A percentile compares a stretch with the other conserved stretches of the same genome.
Conservation (phyloP, 1,284 basidiomycete genomes). For the Rhodotorula sp. region DNA sequence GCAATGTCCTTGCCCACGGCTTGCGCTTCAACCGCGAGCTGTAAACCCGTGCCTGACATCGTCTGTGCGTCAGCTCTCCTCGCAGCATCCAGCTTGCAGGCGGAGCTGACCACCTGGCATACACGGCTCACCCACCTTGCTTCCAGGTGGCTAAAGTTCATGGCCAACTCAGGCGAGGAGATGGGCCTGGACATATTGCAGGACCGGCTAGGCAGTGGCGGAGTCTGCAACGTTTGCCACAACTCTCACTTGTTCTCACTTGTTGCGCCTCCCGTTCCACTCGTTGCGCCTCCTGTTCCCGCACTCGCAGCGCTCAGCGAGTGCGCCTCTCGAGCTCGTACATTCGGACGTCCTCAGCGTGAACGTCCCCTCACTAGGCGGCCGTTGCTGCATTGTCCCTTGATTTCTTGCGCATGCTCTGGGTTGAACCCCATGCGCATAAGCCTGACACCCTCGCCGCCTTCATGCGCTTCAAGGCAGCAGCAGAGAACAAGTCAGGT, state of each 20-base stretch:
- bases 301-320: background rate
- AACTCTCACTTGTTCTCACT: no score
- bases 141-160: no score
- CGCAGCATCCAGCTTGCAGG: background rate
- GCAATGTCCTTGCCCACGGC: background rate
- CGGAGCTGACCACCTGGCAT: constrained; percentile 9
- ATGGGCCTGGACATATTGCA: no score
- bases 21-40: no score
- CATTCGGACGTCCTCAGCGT: constrained; percentile 53
- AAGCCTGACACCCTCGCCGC: constrained; percentile 50
- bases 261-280: constrained; percentile 8
- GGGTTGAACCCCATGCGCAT: constrained; percentile 45
- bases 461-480: constrained; percentile 50
- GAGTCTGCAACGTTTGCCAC: constrained; percentile 5
- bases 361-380: constrained; percentile 44
- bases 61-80: constrained; percentile 5
- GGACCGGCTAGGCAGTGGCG: no score
- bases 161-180: no score
- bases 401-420: constrained; percentile 45
- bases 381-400: constrained; percentile 52
- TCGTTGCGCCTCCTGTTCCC: no score
- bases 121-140: background rate
- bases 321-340: constrained; percentile 41
- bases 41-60: no score
- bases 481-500: constrained; percentile 43